Conservation (phyloP, 257 asterid genomes). For the Dorcoceras hygrometricum region DNA sequence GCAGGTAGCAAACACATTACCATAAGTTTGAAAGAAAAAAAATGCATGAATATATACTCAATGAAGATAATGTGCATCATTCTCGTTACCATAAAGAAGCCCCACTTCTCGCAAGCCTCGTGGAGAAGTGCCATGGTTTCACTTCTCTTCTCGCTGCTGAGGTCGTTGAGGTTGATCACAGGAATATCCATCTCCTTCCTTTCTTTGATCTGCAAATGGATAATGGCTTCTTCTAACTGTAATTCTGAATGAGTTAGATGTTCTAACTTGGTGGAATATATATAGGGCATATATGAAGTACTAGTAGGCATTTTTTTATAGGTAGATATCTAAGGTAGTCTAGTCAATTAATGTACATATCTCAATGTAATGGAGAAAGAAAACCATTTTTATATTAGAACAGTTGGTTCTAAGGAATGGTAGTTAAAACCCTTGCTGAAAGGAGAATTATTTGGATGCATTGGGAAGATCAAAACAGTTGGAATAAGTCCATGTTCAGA, state of each 20-base stretch:
- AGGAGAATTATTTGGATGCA: constrained; percentile 32
- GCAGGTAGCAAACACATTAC: constrained; percentile 32
- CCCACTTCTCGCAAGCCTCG: constrained; percentile 85
- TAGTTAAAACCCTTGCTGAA: constrained; percentile 23
- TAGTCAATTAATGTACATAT: background rate
- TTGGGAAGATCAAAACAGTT: constrained; percentile 28
- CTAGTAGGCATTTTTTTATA: background rate
- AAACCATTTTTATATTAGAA: background rate
- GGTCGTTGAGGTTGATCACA: constrained; percentile 60
- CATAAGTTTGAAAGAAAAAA: background rate
- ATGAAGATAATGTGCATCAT: background rate
- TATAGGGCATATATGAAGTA: constrained; percentile 30
- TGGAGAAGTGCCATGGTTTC: constrained; percentile 71
- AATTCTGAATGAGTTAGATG: constrained; percentile 24
- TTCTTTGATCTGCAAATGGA: background rate
- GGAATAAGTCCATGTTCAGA: constrained; percentile 50
- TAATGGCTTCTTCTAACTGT: background rate
- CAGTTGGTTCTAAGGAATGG: constrained; percentile 29
- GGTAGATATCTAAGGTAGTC: background rate
- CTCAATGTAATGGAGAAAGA: background rate
- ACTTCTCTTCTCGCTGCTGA: constrained; percentile 48
- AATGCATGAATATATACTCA: background rate
- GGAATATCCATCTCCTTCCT: constrained; percentile 67
- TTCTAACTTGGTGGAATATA: constrained; percentile 36
- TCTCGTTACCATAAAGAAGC: constrained; percentile 70